Evolutionary conservation across 495 filamentous ascomycete genomes (phyloP).

Genomic region (Lentithecium fluviatile): DNA sequence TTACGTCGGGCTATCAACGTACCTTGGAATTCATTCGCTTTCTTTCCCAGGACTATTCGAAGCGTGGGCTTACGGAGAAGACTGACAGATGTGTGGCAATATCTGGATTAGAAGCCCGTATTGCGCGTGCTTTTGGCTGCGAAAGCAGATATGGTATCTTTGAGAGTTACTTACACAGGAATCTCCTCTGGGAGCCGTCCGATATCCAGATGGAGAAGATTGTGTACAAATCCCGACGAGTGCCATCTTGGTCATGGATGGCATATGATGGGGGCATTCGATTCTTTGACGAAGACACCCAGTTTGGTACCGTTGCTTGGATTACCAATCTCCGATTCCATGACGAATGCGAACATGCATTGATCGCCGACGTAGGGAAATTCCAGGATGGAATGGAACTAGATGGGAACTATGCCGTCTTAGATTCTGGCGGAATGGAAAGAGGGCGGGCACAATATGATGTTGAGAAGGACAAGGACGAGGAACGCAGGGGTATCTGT

Average conservation of each 20-base stretch:
- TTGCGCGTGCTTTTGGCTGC: background rate
- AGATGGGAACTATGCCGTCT: too few species aligned
- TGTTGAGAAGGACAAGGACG: too few species aligned
- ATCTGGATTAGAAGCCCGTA: constrained; percentile 2
- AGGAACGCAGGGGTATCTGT: too few species aligned
- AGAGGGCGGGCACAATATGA: too few species aligned
- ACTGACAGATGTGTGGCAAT: constrained; percentile 4
- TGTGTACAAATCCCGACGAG: background rate
- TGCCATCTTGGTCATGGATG: constrained; percentile 2
- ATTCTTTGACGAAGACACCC: constrained; percentile 2
- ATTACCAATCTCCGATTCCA: background rate
- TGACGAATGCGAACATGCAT: too few species aligned
- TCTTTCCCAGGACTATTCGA: constrained; percentile 2
- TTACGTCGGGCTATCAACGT: background rate
- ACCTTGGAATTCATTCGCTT: background rate
- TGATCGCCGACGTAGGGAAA: too few species aligned
- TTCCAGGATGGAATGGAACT: too few species aligned
- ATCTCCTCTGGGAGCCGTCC: constrained; percentile 2
- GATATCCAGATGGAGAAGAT: background rate
- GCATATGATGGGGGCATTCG: background rate
- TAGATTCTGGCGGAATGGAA: too few species aligned
- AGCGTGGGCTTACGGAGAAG: background rate
- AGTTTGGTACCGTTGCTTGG: constrained; percentile 5
- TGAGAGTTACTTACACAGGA: background rate
- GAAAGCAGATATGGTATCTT: constrained; percentile 2